Evolutionary conservation across 2,329 filamentous ascomycete genomes (phyloP), one percentile per base, ranked within the genome.

Genomic region (Arthroderma sp.): DNA sequence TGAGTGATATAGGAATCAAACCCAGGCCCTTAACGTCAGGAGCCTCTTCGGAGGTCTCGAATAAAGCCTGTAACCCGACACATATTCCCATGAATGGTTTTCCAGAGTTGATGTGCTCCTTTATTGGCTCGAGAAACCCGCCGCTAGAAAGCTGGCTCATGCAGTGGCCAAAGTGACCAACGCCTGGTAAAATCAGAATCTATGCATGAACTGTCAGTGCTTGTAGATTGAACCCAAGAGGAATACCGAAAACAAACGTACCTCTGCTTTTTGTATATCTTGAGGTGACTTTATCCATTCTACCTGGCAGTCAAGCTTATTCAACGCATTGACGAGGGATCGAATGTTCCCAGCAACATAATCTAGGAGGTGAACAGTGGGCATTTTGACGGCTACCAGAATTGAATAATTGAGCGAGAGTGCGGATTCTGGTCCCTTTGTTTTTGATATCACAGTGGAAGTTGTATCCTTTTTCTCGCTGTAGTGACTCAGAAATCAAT

Each of bases 21-120:
- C 85, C 86, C 52, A 98, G 76, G 0, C 93, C 93, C 1, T 83
- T 73, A 13, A 88, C 83, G 17, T 77, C 72, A 0, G 83, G 76
- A 62, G 88, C 85, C 71, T 98, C 93, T 41, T 83, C 81, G 0
- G 93, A 97, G 7, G 87, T 86, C 63, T 88, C 79, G 67, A 96
- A 97, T 0, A 98, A 77, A 0, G 88, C 89, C 73, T 98, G 93
- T 13, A 97, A 71, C 2, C 93, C 93, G 56, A 98, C 93, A 68
- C 93, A 98, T 67, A 98, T 95, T 54, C 87, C 91, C 85, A 98
- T 94, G 70, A 98, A 97, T 13, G 91, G 90, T 73, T 97, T 97
- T n/a, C 90, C 91, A 13, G 86, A 81, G 55, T 83, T 79, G 66
- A 98, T 91, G 75, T 97, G 90, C 63, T 83, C 79, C 64, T 79